Conservation (phyloP, 371 early-diverging fungal genomes). For the Lichtheimia corymbifera region DNA sequence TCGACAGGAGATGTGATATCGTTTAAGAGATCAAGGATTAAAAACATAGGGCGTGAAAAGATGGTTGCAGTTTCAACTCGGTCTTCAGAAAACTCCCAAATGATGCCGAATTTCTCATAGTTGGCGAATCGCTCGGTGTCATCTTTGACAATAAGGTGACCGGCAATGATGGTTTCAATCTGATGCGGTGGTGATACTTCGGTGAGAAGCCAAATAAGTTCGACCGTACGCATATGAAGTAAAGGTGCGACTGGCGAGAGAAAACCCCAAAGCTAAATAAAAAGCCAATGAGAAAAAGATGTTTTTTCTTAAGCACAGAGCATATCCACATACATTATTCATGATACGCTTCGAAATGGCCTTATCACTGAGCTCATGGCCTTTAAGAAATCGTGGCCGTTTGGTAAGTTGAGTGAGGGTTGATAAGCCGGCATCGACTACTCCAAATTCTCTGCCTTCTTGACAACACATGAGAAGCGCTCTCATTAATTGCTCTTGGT, state of each 20-base stretch:
- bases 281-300: background rate
- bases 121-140: conserved; percentile 33
- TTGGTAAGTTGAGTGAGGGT: conserved; percentile 35
- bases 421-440: conserved; percentile 49
- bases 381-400: conserved; percentile 22
- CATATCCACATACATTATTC: conserved; percentile 27
- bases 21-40: conserved; percentile 69
- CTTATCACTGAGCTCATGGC: conserved; percentile 13
- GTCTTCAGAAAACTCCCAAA: conserved; percentile 69
- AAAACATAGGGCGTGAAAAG: conserved; percentile 73
- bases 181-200: conserved; percentile 51
- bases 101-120: conserved; percentile 68
- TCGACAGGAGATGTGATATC: conserved; percentile 57
- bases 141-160: conserved; percentile 50
- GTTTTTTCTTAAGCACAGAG: too few species aligned
- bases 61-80: conserved; percentile 39
- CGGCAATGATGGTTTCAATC: conserved; percentile 64
- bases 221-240: conserved; percentile 63
- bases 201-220: conserved; percentile 68
- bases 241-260: conserved; percentile 41
- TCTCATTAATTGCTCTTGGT: conserved; percentile 21
- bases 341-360: conserved; percentile 25
- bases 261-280: conserved; percentile 45
- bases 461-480: conserved; percentile 51
- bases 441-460: conserved; percentile 45